Evolutionary conservation across 371 early-diverging fungal genomes (phyloP).

Genomic region (Coemansia sp.): DNA sequence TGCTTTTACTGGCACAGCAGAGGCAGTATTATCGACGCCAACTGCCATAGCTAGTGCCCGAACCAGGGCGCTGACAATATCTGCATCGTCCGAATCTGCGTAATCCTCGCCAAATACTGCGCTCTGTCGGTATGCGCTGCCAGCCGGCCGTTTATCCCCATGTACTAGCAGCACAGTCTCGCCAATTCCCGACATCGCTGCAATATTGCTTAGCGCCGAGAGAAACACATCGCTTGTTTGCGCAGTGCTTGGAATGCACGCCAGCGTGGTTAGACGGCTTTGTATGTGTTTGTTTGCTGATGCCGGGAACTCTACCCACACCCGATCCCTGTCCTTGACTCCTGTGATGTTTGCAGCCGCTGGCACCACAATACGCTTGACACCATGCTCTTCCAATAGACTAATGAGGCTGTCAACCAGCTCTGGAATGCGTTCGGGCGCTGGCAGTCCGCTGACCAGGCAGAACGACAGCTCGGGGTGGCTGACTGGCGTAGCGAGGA

Average conservation of each 20-base stretch:
- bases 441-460: conserved; percentile 37
- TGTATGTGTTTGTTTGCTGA: background rate
- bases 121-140: conserved; percentile 30
- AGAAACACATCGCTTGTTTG: conserved; percentile 33
- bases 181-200: conserved; percentile 13
- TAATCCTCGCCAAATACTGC: conserved; percentile 35
- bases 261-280: background rate
- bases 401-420: conserved; percentile 22
- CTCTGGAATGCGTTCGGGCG: conserved; percentile 18
- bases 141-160: conserved; percentile 38
- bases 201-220: conserved; percentile 20
- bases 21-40: background rate
- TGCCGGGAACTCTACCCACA: conserved; percentile 13
- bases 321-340: conserved; percentile 5
- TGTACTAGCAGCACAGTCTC: conserved; percentile 16
- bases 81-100: conserved; percentile 19
- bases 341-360: conserved; percentile 27
- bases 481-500: conserved; percentile 7
- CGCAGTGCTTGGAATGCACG: conserved; percentile 10
- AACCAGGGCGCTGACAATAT: conserved; percentile 13
- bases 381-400: conserved; percentile 16
- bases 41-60: conserved; percentile 11
- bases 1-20: background rate
- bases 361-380: conserved; percentile 20
- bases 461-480: conserved; percentile 21